Evolutionary conservation across 1,284 basidiomycete species (phyloP), one percentile per base, ranked within the genome.

Genomic region (Coriolopsis trogii): DNA sequence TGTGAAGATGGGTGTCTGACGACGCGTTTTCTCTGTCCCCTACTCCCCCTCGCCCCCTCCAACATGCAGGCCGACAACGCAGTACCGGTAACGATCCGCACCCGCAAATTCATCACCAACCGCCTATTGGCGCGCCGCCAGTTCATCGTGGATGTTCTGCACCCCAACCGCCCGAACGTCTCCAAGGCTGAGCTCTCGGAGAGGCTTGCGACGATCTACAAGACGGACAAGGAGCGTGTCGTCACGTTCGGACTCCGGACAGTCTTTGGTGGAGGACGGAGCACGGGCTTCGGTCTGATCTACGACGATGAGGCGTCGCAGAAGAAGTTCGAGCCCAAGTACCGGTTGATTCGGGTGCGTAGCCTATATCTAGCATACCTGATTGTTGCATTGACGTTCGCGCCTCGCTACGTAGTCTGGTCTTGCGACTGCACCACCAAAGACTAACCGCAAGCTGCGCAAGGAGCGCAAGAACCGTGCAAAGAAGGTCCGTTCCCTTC

Each of bases 91-190:
- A 99, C 97, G 64, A 83, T 99, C 73, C 93, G 97, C 69, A 98
- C 97, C 54, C 91, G 96, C 77, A 98, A 99, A 82, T 99, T 99
- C 84, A 93, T 98, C 76, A 98, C 95, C 69, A 99, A 99, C 88
- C 93, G 95, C 64, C 90, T 99, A 63, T 83, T 99, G 55, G 89
- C 93, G 69, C 91, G 97, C 68, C 85, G 87, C 61, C 91, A 93
- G 79, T 95, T 96, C 70, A 85, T 98, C 65, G 80, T 98, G 59
- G 96, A 98, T 68, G 85, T 99, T 69, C 88, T 98, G 66, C 97
- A 99, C 80, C 96, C 97, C 30, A 90, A 87, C 53, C 93, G 95
- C 58, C 76, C 97, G 60, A 99, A 97, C 74, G 92, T 99, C 70
- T 91, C 96, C 69, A 95, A 93, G 78, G 76, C 82, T 51, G 96